Percentiles rank a stretch among this genome's conserved stretches.
phyloP scores from a whole-genome alignment of 2,329 filamentous ascomycete genomes.

The Paraconiothyrium sp. region DNA sequence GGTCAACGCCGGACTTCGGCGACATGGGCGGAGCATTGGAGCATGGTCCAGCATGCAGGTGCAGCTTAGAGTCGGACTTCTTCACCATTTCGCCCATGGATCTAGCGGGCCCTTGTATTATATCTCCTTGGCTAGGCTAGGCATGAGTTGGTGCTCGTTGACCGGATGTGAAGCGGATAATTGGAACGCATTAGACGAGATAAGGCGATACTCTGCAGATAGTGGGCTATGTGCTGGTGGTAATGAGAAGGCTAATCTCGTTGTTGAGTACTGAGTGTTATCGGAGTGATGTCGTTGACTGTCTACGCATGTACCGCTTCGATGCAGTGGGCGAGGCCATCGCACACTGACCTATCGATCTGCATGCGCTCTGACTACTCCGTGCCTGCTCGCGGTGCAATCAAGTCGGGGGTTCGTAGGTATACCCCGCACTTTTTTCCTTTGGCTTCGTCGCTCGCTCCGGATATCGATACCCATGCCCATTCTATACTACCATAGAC shows the following conservation, averaged over 20 bases:
- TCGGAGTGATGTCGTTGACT: background rate
- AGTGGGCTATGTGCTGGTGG: conserved; percentile 17
- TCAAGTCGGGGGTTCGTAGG: background rate
- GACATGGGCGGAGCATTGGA: too few species aligned
- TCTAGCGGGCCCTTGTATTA: conserved; percentile 21
- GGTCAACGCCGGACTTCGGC: background rate
- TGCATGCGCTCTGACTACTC: too few species aligned
- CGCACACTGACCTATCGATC: too few species aligned
- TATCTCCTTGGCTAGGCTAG: conserved; percentile 21
- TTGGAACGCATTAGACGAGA: conserved; percentile 11
- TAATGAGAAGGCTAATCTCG: conserved; percentile 14
- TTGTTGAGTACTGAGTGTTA: background rate
- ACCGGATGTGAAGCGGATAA: background rate
- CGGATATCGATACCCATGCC: background rate
- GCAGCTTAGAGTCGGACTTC: conserved; percentile 4
- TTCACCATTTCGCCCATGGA: conserved; percentile 12
- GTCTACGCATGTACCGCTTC: background rate
- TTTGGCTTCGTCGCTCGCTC: background rate
- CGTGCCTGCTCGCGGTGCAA: background rate
- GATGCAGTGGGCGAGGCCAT: background rate
- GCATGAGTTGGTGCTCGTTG: conserved; percentile 14
- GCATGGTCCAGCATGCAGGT: background rate
- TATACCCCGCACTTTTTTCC: background rate
- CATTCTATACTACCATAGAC: background rate
- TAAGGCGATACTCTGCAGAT: conserved; percentile 11